Conservation (phyloP, 768 basidiomycete genomes). For the Trametes cingulata region DNA sequence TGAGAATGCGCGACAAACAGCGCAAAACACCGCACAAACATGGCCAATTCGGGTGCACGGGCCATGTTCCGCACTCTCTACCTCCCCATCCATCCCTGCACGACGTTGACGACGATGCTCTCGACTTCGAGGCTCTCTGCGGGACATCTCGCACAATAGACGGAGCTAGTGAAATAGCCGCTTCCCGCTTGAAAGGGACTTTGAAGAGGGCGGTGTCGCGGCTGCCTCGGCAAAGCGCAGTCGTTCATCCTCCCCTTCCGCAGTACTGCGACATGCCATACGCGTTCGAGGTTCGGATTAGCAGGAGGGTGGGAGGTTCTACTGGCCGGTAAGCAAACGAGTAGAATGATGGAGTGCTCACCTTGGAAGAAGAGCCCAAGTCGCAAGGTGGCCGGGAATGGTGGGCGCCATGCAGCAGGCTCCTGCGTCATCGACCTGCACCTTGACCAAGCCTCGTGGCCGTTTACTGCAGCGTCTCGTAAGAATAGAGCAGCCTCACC, state of each 20-base stretch:
- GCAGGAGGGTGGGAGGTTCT: too few species aligned
- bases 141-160: too few species aligned
- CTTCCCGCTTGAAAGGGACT: too few species aligned
- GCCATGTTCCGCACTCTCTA: slow-evolving; percentile 12
- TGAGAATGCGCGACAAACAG: slow-evolving; percentile 27
- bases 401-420: neutral
- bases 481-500: slow-evolving; percentile 6
- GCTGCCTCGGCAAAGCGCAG: too few species aligned
- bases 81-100: too few species aligned
- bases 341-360: too few species aligned
- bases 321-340: too few species aligned
- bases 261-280: too few species aligned
- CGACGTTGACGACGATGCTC: neutral
- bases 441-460: slow-evolving; percentile 8
- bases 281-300: too few species aligned
- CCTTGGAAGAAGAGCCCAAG: neutral
- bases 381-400: neutral
- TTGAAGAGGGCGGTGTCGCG: too few species aligned
- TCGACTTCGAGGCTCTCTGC: too few species aligned
- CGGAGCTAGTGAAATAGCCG: too few species aligned
- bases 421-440: slow-evolving; percentile 3
- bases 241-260: neutral
- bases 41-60: slow-evolving; percentile 21
- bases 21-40: slow-evolving; percentile 36
- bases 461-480: neutral